phyloP scores from a whole-genome alignment of 495 filamentous ascomycete genomes.

The Chaetomidium leptoderma region DNA sequence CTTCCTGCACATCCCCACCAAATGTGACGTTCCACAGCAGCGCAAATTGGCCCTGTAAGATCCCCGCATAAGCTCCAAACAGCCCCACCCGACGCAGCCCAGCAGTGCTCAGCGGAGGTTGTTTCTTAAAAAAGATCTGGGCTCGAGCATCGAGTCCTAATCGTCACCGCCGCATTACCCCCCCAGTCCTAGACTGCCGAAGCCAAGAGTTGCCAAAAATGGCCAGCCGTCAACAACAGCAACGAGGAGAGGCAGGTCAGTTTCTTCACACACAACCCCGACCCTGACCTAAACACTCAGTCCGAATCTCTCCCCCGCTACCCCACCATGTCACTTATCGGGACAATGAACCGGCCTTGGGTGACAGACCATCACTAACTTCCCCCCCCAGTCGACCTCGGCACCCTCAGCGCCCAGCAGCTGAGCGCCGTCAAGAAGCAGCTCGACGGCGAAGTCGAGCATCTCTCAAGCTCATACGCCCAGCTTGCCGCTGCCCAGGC shows the following conservation, averaged over 20 bases:
- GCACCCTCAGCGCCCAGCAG: constrained; percentile 48
- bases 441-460: constrained; percentile 89
- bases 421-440: constrained; percentile 76
- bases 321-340: constrained; percentile 5
- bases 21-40: neutral
- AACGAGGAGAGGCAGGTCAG: constrained; percentile 21
- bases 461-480: constrained; percentile 81
- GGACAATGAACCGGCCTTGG: no score
- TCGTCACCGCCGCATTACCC: neutral
- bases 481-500: constrained; percentile 84
- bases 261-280: neutral
- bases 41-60: neutral
- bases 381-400: constrained; percentile 41
- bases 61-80: constrained; percentile 40
- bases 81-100: neutral
- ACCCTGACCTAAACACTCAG: neutral
- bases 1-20: constrained; percentile 6
- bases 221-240: constrained; percentile 23
- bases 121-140: neutral
- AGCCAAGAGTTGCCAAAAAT: constrained; percentile 4
- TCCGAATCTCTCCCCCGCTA: no score
- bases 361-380: neutral
- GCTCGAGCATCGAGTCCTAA: neutral
- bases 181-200: constrained; percentile 1
- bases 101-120: constrained; percentile 5